A percentile compares a stretch with the other conserved stretches of the same genome.
Conservation (phyloP, 768 basidiomycete genomes). For the Cubamyces sp. region DNA sequence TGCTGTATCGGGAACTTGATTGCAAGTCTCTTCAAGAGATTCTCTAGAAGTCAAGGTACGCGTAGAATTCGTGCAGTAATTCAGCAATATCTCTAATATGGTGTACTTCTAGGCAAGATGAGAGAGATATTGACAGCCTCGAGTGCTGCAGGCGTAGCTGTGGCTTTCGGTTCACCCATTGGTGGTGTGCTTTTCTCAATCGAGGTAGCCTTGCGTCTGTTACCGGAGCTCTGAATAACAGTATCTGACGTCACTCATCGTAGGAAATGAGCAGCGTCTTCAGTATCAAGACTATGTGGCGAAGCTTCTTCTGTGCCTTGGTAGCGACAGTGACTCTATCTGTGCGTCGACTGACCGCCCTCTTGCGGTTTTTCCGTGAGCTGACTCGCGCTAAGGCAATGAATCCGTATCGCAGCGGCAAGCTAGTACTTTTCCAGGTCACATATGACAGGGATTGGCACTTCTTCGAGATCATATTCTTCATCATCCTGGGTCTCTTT, state of each 20-base stretch:
- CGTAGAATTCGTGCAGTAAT: slow-evolving; percentile 11
- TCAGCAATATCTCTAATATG: slow-evolving; percentile 20
- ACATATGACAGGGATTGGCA: slow-evolving; percentile 99
- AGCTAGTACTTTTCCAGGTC: slow-evolving; percentile 97
- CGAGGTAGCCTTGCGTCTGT: slow-evolving; percentile 59
- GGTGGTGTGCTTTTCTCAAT: slow-evolving; percentile 98
- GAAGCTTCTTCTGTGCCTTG: slow-evolving; percentile 95
- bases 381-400: slow-evolving; percentile 43
- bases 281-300: slow-evolving; percentile 98
- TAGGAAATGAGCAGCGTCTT: slow-evolving; percentile 99
- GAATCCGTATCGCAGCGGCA: slow-evolving; percentile 98
- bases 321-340: slow-evolving; percentile 96
- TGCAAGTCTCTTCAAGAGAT: slow-evolving; percentile 81
- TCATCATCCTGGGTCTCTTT: slow-evolving; percentile 93
- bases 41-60: slow-evolving; percentile 87
- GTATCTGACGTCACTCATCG: neutral
- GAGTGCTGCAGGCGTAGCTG: slow-evolving; percentile 97
- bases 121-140: slow-evolving; percentile 93
- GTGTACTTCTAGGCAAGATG: slow-evolving; percentile 59
- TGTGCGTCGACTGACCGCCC: slow-evolving; percentile 50
- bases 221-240: neutral
- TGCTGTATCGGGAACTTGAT: slow-evolving; percentile 91
- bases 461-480: slow-evolving; percentile 98
- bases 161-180: slow-evolving; percentile 97
- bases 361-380: neutral